Base-by-base conservation (phyloP, 139 green algal genomes). In the Chlorella sorokiniana region DNA sequence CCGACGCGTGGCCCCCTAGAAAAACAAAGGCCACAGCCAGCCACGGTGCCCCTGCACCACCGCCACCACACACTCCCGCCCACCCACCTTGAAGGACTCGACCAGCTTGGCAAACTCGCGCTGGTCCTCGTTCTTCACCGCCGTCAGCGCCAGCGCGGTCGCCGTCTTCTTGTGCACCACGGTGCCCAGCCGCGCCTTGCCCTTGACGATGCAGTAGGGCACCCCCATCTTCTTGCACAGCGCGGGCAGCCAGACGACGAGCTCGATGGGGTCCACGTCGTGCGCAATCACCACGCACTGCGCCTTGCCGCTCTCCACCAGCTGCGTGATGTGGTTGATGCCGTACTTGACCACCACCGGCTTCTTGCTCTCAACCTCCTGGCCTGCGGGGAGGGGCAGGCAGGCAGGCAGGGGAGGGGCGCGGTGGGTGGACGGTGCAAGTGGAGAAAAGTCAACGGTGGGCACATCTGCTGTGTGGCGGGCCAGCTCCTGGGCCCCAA, bases 161-260 rank as follows among this genome's bases (percentile, higher is more conserved):
- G 97, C 97, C 41, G 90, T 99, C 93, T 99, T 99, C 93, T 99
- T 94, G 95, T 99, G 97, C 81, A 99, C 97, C 11, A 99, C 87
- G 20, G 87, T 87, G 41, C 95, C 95, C 83, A 98, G 89, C 84
- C 95, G 92, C 35, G 95, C 93, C 90, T 98, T 98, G 86, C 93
- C 91, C 96, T 99, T 99, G 87, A 99, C 94, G 84, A 99, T 99
- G 89, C 90, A 91, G 92, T 99, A 99, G 35, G 97, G 97, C 68
- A 99, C 94, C 81, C 93, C 93, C 96, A 99, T 99, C 92, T 98
- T 99, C 83, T 93, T 96, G 95, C 97, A 99, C 45, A 99, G 91
- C 3, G 95, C 96, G 56, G 97, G 97, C 81, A 99, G 94, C 97
- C 97, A 99, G 54, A 98, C 89, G 40, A 99, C 97, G 37, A 99